Conservation (phyloP, 495 filamentous ascomycete species). For the Neurospora sublineolata region DNA sequence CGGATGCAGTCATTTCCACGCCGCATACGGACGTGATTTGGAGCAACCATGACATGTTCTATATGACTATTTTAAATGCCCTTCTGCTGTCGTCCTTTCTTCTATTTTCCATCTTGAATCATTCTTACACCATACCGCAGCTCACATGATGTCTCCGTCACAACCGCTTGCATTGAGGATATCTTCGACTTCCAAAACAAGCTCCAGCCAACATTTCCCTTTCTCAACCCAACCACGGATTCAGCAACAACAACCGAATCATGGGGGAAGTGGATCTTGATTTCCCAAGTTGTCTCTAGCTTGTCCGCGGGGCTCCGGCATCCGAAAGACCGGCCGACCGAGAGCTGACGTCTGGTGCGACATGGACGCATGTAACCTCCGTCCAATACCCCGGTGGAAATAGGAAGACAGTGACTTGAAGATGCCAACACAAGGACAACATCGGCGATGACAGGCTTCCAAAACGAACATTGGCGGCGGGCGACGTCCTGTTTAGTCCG, state of each 20-base stretch:
- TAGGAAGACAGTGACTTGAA: not conserved
- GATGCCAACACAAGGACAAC: not conserved
- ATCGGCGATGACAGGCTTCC: not conserved
- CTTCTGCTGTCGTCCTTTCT: not conserved
- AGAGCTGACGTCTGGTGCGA: not conserved
- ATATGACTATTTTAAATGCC: not conserved
- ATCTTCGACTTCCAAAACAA: not conserved
- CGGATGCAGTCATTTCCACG: not conserved
- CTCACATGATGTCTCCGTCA: not conserved
- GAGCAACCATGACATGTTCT: not conserved
- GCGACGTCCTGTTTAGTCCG: not conserved
- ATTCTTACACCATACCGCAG: not conserved
- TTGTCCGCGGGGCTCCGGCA: not conserved
- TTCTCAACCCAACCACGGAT: not conserved
- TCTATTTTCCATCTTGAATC: not conserved
- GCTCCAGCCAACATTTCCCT: not conserved
- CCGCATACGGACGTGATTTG: not conserved
- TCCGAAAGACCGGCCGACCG: not conserved
- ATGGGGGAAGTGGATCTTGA: not conserved
- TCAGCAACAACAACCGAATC: not conserved
- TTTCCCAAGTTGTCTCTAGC: not conserved
- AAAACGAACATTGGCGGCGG: not conserved
- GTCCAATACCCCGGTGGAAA: not conserved
- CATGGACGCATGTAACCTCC: not conserved
- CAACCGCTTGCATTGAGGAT: not conserved